Conservation (phyloP, 2,329 filamentous ascomycete species). For the Colletotrichum orchidophilum region DNA sequence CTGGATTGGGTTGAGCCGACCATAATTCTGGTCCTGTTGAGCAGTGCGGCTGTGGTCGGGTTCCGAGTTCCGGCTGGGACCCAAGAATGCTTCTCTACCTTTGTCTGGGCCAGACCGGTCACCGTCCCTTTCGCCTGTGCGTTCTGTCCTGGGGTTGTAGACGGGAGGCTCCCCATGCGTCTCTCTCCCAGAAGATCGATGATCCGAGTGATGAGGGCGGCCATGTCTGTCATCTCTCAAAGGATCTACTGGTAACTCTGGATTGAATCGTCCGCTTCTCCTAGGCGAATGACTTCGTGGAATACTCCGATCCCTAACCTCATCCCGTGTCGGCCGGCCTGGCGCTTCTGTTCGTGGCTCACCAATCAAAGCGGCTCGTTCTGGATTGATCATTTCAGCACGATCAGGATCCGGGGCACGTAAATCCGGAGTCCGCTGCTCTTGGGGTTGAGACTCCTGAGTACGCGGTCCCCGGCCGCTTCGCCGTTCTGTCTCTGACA, state of each 20-base stretch:
- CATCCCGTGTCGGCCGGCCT: constrained; percentile 53
- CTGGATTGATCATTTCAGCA: constrained; percentile 56
- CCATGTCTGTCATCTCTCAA: constrained; percentile 57
- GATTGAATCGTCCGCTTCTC: constrained; percentile 47
- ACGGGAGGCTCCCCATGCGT: constrained; percentile 41
- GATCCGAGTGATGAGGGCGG: constrained; percentile 51
- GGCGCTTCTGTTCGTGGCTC: constrained; percentile 47
- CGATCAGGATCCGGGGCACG: constrained; percentile 42
- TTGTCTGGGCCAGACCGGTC: constrained; percentile 54
- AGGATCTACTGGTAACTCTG: constrained; percentile 47
- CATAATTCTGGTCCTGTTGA: constrained; percentile 70
- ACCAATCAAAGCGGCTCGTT: constrained; percentile 55
- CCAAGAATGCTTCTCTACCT: constrained; percentile 53
- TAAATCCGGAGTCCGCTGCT: constrained; percentile 36
- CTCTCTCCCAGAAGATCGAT: constrained; percentile 43
- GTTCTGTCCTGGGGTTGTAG: constrained; percentile 46
- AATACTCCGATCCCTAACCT: constrained; percentile 42
- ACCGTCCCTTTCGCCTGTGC: constrained; percentile 48
- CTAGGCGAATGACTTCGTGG: constrained; percentile 61
- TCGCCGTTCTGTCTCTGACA: constrained; percentile 29
- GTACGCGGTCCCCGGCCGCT: constrained; percentile 37
- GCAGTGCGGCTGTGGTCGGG: constrained; percentile 59
- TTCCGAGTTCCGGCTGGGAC: constrained; percentile 51
- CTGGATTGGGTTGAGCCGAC: constrained; percentile 65
- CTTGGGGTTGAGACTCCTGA: constrained; percentile 7